Conservation (phyloP, 1,139 yeast genomes). For the Dujonia santamariae region DNA sequence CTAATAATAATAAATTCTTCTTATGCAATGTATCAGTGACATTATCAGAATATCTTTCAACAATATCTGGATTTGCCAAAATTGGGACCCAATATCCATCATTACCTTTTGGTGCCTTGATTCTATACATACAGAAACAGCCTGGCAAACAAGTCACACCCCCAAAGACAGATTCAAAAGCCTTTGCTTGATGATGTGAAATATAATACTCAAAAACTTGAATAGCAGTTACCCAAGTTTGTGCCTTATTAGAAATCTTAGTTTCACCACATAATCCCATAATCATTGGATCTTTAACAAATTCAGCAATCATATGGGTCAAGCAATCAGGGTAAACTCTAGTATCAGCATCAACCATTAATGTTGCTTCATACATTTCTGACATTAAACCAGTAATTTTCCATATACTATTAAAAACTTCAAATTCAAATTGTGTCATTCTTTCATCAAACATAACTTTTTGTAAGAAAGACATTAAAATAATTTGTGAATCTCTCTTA, state of each 20-base stretch:
- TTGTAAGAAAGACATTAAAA: constrained; percentile 90
- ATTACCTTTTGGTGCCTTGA: constrained; percentile 86
- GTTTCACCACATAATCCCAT: constrained; percentile 99
- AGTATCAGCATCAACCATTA: constrained; percentile 98
- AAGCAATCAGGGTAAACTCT: constrained; percentile 86
- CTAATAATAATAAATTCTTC: constrained; percentile 82
- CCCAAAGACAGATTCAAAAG: constrained; percentile 94
- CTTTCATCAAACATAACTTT: constrained; percentile 92
- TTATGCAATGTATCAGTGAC: constrained; percentile 84
- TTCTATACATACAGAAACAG: constrained; percentile 93
- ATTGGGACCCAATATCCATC: constrained; percentile 97
- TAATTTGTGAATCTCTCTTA: constrained; percentile 94
- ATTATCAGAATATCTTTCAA: constrained; percentile 90
- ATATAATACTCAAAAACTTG: constrained; percentile 96
- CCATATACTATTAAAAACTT: constrained; percentile 77
- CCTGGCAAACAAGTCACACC: constrained; percentile 98
- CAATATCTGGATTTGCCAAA: constrained; percentile 93
- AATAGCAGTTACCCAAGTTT: constrained; percentile 90
- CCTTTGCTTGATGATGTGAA: constrained; percentile 95
- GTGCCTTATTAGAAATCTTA: constrained; percentile 81
- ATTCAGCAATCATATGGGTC: constrained; percentile 89
- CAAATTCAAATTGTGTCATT: constrained; percentile 92
- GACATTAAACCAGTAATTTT: constrained; percentile 86
- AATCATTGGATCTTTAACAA: constrained; percentile 84
- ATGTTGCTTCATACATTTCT: constrained; percentile 75